Conservation (phyloP, 1,139 yeast species). For the Sugiyamaella pinicola region DNA sequence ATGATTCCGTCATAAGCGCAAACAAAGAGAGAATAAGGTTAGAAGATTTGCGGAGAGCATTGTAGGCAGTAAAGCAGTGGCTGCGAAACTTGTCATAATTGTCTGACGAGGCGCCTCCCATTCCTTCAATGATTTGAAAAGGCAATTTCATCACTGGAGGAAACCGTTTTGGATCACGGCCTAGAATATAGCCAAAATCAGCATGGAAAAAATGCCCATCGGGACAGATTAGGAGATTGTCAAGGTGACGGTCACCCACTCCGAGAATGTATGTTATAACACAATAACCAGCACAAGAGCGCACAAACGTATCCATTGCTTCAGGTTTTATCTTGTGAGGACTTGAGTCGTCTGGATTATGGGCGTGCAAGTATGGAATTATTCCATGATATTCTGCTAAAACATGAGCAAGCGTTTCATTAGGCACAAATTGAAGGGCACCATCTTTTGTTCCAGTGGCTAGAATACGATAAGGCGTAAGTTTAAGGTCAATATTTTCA, state of each 20-base stretch:
- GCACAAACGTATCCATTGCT: slow-evolving; percentile 90
- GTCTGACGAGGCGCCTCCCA: slow-evolving; percentile 89
- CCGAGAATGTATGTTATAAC: slow-evolving; percentile 93
- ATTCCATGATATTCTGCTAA: slow-evolving; percentile 72
- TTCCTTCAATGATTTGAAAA: slow-evolving; percentile 94
- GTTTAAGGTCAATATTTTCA: slow-evolving; percentile 83
- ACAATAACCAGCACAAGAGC: slow-evolving; percentile 97
- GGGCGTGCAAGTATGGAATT: slow-evolving; percentile 64
- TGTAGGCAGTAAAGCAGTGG: slow-evolving; percentile 93
- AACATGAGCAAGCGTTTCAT: slow-evolving; percentile 84
- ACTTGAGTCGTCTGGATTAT: slow-evolving; percentile 57
- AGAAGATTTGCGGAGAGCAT: slow-evolving; percentile 85
- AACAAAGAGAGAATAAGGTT: slow-evolving; percentile 86
- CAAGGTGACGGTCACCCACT: slow-evolving; percentile 96
- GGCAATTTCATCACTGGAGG: slow-evolving; percentile 98
- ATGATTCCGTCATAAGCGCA: slow-evolving; percentile 92
- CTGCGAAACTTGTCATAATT: slow-evolving; percentile 85
- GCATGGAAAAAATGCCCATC: slow-evolving; percentile 93
- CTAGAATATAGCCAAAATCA: slow-evolving; percentile 94
- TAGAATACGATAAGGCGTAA: slow-evolving; percentile 86
- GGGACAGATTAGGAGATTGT: slow-evolving; percentile 71
- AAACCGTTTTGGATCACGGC: slow-evolving; percentile 97
- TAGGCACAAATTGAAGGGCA: slow-evolving; percentile 88
- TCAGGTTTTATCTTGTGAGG: slow-evolving; percentile 71
- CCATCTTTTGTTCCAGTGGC: slow-evolving; percentile 94